Evolutionary conservation across 176 grass and related monocot species (phyloP).

Genomic region (Eragrostis curvula): DNA sequence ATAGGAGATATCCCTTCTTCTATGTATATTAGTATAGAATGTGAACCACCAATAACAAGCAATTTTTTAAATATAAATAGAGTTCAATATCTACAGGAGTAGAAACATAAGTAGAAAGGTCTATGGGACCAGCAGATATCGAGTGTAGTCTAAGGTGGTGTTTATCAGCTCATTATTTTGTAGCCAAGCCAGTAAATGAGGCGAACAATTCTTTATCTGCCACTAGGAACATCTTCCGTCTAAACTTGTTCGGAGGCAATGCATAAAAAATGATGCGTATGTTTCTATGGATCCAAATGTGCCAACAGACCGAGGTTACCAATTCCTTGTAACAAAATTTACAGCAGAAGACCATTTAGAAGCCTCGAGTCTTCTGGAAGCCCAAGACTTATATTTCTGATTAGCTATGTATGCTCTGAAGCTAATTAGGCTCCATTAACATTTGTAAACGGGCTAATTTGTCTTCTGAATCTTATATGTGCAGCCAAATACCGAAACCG

Average conservation of each 20-base stretch:
- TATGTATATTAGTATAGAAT: no score
- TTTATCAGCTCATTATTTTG: not conserved
- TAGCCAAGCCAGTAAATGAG: not conserved
- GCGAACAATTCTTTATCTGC: not conserved
- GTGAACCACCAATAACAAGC: no score
- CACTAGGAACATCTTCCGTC: not conserved
- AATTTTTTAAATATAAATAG: not conserved
- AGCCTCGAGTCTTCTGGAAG: not conserved
- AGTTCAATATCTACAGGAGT: not conserved
- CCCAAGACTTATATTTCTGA: not conserved
- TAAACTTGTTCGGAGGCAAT: not conserved
- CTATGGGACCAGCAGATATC: not conserved
- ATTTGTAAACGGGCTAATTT: not conserved
- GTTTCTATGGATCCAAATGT: not conserved
- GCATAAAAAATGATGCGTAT: not conserved
- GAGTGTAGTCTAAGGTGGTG: not conserved
- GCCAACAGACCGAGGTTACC: not conserved
- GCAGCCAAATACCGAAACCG: constrained; percentile 85
- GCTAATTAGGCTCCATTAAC: not conserved
- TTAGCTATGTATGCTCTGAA: not conserved
- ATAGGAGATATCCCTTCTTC: not conserved
- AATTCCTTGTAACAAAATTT: not conserved
- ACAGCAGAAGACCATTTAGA: not conserved
- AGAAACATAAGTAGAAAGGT: not conserved
- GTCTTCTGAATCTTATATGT: constrained; percentile 1